Conservation (phyloP, 805 yeast species). For the Pichia exigua region DNA sequence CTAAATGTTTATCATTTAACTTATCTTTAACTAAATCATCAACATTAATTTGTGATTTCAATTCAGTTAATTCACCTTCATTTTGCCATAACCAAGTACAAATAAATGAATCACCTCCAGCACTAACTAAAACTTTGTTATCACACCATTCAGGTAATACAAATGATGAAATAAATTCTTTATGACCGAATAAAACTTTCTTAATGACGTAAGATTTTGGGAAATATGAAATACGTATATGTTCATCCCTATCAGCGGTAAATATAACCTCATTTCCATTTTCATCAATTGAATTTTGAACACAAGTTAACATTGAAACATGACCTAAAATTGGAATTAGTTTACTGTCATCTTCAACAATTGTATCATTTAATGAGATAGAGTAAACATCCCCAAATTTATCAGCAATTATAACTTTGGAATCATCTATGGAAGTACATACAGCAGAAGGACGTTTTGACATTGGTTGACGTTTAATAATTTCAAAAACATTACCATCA, state of each 20-base stretch:
- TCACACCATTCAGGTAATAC: slow-evolving; percentile 44
- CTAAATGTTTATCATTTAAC: slow-evolving; percentile 50
- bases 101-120: slow-evolving; percentile 82
- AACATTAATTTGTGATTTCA: slow-evolving; percentile 34
- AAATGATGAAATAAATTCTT: slow-evolving; percentile 69
- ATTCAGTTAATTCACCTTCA: slow-evolving; percentile 21
- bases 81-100: slow-evolving; percentile 73
- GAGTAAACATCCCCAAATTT: slow-evolving; percentile 93
- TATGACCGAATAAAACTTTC: slow-evolving; percentile 80
- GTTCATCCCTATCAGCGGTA: slow-evolving; percentile 94
- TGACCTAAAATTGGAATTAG: slow-evolving; percentile 82
- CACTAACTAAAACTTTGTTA: slow-evolving; percentile 54
- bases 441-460: slow-evolving; percentile 93
- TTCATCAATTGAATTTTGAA: slow-evolving; percentile 37
- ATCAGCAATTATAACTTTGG: slow-evolving; percentile 66
- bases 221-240: slow-evolving; percentile 72
- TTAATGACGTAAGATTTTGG: slow-evolving; percentile 76
- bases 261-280: slow-evolving; percentile 47
- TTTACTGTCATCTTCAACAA: slow-evolving; percentile 32
- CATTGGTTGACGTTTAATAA: slow-evolving; percentile 64
- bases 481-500: slow-evolving; percentile 35
- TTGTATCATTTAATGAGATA: slow-evolving; percentile 36
- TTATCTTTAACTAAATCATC: slow-evolving; percentile 33
- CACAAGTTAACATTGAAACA: slow-evolving; percentile 90
- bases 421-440: slow-evolving; percentile 45